Evolutionary conservation across 257 asterid genomes (phyloP).

Genomic region (Ophiorrhiza pumila): DNA sequence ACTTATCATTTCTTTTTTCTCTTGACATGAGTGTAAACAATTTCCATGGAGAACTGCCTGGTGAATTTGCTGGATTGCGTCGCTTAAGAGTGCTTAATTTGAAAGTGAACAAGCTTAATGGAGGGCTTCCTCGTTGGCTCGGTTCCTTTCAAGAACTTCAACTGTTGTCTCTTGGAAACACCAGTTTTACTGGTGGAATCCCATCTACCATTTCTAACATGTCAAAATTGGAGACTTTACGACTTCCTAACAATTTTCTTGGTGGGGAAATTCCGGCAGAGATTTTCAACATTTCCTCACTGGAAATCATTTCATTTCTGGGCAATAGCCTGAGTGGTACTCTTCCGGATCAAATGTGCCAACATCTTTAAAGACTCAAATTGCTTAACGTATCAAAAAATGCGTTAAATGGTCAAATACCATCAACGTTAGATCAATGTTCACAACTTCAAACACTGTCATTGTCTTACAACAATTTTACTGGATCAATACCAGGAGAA

Average conservation of each 20-base stretch:
- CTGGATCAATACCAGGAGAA: constrained; percentile 19
- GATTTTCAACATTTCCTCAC: constrained; percentile 22
- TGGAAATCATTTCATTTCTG: neutral
- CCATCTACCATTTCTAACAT: constrained; percentile 21
- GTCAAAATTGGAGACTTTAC: constrained; percentile 11
- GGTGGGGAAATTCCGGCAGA: constrained; percentile 25
- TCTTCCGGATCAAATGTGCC: constrained; percentile 11
- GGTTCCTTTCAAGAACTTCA: constrained; percentile 8
- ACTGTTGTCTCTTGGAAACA: neutral
- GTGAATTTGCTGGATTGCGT: neutral
- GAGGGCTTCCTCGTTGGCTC: constrained; percentile 14
- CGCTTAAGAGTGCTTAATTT: constrained; percentile 10
- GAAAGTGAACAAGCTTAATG: constrained; percentile 9
- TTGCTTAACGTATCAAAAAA: neutral
- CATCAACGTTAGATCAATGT: constrained; percentile 1
- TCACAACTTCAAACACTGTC: constrained; percentile 2
- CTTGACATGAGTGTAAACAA: constrained; percentile 21
- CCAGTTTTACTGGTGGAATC: constrained; percentile 20
- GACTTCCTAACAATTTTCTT: constrained; percentile 15
- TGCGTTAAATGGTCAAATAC: constrained; percentile 10
- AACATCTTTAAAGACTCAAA: neutral
- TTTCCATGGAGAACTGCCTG: constrained; percentile 22
- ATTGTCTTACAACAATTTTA: constrained; percentile 12
- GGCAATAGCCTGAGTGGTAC: constrained; percentile 12
- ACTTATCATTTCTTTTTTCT: constrained; percentile 21